Evolutionary conservation across 768 basidiomycete genomes (phyloP), one percentile per base, ranked within the genome.

Genomic region (Ramaria rubella): DNA sequence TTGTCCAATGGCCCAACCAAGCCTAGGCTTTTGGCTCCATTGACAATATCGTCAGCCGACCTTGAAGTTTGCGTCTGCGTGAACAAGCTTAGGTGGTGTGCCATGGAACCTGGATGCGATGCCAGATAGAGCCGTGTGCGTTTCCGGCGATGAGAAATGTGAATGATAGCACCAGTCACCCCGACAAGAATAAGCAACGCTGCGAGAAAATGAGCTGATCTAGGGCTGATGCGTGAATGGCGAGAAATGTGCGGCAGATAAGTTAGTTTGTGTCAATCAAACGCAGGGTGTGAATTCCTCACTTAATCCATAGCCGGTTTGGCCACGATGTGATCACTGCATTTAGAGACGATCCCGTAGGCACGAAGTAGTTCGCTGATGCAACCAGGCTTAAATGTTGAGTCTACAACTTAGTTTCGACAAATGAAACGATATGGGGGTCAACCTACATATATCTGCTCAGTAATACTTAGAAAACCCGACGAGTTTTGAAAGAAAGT

Each of bases 1-100:
- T 79, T 68, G 65, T 86, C 83, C 58, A 80, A 82, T 1, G 85
- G 83, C 11, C 76, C 62, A n/a, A 86, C 83, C 55, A 82, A 83
- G 14, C 83, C 83, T 40, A 82, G 84, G 8, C 74, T 79, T 0
- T 80, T 70, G 2, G 84, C 83, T 54, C 84, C 71, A 3, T 83
- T 75, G 8, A 80, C 70, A 30, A 79, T 71, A 9, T 77, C 67
- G 5, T 31, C 15, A 14, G 48, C 12, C 19, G 12, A 24, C 12
- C 5, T 5, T 24, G 24, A 6, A 8, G 14, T 26, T 49, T 49
- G 48, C 9, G 40, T 15, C 8, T 55, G 8, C 9, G 53, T 27
- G 9, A 55, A n/a, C 21, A 55, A n/a, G 31, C 53, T 55, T 40
- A 55, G 44, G 42, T 49, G 45, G 53, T 55, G 53, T 21, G 81